These are phyloP conservation scores for Meyerozyma guilliermondii DNA, from an alignment of 1,139 yeast species.

Conservation along the genomic window DNA sequence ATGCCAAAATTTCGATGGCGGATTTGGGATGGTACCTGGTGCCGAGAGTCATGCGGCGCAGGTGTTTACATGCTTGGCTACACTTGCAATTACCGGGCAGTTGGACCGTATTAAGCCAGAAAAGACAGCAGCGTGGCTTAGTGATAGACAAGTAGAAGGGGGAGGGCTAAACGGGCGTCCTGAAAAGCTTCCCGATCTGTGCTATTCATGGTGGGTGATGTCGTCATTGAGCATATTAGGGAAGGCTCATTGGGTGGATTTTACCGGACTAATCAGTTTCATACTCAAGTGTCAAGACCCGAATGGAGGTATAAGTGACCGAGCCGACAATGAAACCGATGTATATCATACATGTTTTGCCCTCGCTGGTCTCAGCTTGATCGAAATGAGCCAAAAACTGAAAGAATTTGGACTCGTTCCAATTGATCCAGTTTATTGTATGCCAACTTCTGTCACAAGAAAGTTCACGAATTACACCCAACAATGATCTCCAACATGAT, in stretches of 20 bases:
- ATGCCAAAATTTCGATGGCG: constrained; percentile 93
- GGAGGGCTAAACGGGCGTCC: constrained; percentile 98
- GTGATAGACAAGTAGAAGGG: constrained; percentile 82
- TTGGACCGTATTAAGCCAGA: constrained; percentile 52
- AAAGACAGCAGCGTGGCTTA: constrained; percentile 70
- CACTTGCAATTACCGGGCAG: constrained; percentile 65
- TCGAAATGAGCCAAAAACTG: constrained; percentile 35
- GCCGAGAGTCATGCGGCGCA: constrained; percentile 96
- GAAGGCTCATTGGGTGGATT: constrained; percentile 71
- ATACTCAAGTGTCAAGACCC: constrained; percentile 76
- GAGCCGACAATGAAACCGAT: constrained; percentile 88
- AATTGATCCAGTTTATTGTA: constrained; percentile 83
- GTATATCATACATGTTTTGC: constrained; percentile 93
- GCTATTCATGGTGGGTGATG: constrained; percentile 97
- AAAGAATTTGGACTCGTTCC: constrained; percentile 38
- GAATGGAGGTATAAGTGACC: constrained; percentile 88
- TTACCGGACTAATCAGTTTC: constrained; percentile 52
- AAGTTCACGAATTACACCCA: constrained; percentile 28
- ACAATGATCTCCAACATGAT: not conserved
- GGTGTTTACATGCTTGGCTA: constrained; percentile 80
- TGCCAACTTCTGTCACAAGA: constrained; percentile 56
- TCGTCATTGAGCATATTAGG: constrained; percentile 70
- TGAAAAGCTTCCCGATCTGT: constrained; percentile 91
- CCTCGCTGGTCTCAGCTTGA: constrained; percentile 74
- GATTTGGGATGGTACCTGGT: constrained; percentile 90